Base-by-base conservation (phyloP, 495 filamentous ascomycete genomes). In the Corynascus novoguineensis region DNA sequence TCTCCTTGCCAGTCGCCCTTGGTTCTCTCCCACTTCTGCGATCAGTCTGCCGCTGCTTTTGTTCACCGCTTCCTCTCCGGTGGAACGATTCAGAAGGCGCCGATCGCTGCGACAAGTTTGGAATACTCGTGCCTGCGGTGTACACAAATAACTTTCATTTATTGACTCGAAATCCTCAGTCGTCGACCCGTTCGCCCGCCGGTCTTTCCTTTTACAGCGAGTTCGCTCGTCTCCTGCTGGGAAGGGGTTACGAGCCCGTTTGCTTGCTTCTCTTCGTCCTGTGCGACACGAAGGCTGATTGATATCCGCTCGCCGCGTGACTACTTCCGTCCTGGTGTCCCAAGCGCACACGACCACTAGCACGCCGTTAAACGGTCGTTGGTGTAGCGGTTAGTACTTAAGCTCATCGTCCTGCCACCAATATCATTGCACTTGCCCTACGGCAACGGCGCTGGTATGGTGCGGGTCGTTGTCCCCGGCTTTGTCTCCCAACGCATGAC, bases 141-240 rank as follows among this genome's bases (percentile, higher is more conserved):
- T 47, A 5, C 42, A 38, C 12, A 42, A 41, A 19, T 41, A n/a
- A n/a, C n/a, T n/a, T n/a, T n/a, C n/a, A n/a, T n/a, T n/a, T n/a
- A n/a, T n/a, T n/a, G n/a, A n/a, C n/a, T n/a, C n/a, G n/a, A n/a
- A n/a, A n/a, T n/a, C n/a, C n/a, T n/a, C n/a, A n/a, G n/a, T 29
- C 21, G 12, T 57, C 55, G 37, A 19, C 27, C 47, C 27, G 42
- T 28, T 32, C 22, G 7, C 14, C 19, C 21, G n/a, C 11, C 44
- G 1, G 12, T 44, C 50, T n/a, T 44, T 35, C 44, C 15, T 42
- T 51, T 21, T 19, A 11, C 29, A 25, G 29, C 27, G n/a, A 37
- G 44, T 47, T 42, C 42, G 29, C 42, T 48, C 52, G 50, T 59
- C 57, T 59, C 60, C 60, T 63, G 60, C 60, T 59, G 60, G 60